Base-by-base conservation (phyloP, 345 rosid genomes). In the Salix koriyanagi region DNA sequence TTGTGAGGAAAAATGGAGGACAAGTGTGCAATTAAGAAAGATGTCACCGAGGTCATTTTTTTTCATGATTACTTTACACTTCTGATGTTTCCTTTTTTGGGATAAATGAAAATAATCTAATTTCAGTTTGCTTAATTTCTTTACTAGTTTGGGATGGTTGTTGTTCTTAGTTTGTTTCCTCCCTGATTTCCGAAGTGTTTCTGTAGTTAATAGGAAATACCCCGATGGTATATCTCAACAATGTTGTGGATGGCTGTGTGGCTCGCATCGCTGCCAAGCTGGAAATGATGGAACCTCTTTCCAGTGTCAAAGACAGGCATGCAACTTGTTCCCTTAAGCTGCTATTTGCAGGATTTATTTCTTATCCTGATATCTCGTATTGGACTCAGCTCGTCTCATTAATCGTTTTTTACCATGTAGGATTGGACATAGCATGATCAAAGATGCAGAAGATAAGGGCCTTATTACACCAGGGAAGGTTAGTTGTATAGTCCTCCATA, bases 161-260 rank as follows among this genome's bases (percentile, higher is more conserved):
- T 10, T 41, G 44, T 41, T 41, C 1, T 41, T 41, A 2, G 44
- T 41, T 0, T 41, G 44, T 41, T 41, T 41, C 13, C 44, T 41
- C 2, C 9, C 44, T 41, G 44, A 41, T 41, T 41, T 41, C 44
- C 12, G 13, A 41, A 41, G 44, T 41, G 44, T 41, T 41, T 70
- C 44, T 77, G 46, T 88, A 93, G 97, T 90, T 95, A 42, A 93
- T 93, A 76, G 99, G 99, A 66, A 95, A 89, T 72, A 93, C 99
- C 42, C 99, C 97, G 13, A 90, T 95, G 97, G 97, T 95, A 32
- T 95, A 91, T 81, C 89, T 95, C 83, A 93, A 95, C 82, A 91
- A 88, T 25, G 83, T 93, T 30, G 88, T 91, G 34, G 94, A 91
- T 42, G 97, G 96, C 25, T 93, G 90, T 70, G 93, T 83, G 0